Conservation (phyloP, 2,329 filamentous ascomycete genomes). For the Pyrenophora tritici-repentis region DNA sequence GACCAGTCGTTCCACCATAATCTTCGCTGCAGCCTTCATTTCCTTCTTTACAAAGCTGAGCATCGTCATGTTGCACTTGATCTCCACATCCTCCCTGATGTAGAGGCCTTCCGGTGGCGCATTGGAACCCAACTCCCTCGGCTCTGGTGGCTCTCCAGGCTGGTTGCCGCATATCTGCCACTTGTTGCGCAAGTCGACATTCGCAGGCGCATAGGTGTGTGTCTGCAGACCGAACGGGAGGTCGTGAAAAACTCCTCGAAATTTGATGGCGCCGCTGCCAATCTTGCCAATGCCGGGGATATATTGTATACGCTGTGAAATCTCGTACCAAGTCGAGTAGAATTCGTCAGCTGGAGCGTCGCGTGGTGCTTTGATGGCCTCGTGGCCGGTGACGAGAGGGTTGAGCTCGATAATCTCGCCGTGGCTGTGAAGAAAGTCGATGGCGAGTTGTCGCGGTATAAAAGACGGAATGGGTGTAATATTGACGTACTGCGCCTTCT, state of each 20-base stretch:
- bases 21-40: constrained; percentile 67
- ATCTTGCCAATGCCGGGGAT: constrained; percentile 69
- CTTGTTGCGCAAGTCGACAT: constrained; percentile 69
- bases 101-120: constrained; percentile 69
- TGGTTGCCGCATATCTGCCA: constrained; percentile 73
- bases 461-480: constrained; percentile 72
- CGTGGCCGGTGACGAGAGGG: constrained; percentile 68
- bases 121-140: constrained; percentile 67
- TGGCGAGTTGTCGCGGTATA: constrained; percentile 72
- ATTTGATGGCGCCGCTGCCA: constrained; percentile 68
- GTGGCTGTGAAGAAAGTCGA: constrained; percentile 74
- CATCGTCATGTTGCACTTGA: constrained; percentile 70
- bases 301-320: constrained; percentile 70
- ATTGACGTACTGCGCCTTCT: constrained; percentile 69
- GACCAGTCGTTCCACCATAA: constrained; percentile 70
- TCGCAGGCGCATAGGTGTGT: constrained; percentile 71
- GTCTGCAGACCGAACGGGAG: constrained; percentile 74
- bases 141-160: constrained; percentile 67
- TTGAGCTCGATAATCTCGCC: constrained; percentile 73
- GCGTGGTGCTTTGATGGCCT: constrained; percentile 68
- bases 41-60: constrained; percentile 69
- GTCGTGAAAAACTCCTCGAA: constrained; percentile 74
- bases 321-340: constrained; percentile 76
- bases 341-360: constrained; percentile 71
- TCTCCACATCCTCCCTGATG: constrained; percentile 71